Percentiles rank a stretch among this genome's conserved stretches.
Evolutionary conservation across 1,284 basidiomycete species (phyloP).

Genomic region (Ceratobasidium theobromae): DNA sequence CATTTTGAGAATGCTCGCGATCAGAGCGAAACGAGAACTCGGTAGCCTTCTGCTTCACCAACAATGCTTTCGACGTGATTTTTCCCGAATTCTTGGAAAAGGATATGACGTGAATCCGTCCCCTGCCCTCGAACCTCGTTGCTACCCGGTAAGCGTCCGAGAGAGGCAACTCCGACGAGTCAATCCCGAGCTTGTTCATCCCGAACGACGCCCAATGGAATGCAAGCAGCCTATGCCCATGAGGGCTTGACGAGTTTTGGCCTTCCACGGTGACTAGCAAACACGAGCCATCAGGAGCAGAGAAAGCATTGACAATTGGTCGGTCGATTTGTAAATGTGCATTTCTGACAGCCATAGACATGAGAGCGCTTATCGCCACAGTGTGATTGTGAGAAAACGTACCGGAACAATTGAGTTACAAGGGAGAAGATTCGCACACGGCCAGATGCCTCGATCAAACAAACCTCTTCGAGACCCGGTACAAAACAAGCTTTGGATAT

Average conservation of each 20-base stretch:
- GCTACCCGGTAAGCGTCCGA: slow-evolving; percentile 41
- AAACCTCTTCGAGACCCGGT: slow-evolving; percentile 33
- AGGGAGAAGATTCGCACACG: slow-evolving; percentile 34
- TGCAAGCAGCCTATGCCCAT: slow-evolving; percentile 40
- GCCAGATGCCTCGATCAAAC: slow-evolving; percentile 33
- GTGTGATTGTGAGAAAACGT: neutral
- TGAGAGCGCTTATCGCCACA: neutral
- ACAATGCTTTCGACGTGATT: slow-evolving; percentile 49
- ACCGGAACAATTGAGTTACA: slow-evolving; percentile 35
- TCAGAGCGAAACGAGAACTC: slow-evolving; percentile 52
- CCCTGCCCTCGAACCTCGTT: slow-evolving; percentile 51
- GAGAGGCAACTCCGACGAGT: slow-evolving; percentile 38
- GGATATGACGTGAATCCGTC: slow-evolving; percentile 48
- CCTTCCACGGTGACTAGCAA: neutral
- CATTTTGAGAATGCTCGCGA: neutral
- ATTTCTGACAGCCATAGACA: neutral
- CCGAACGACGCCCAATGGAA: slow-evolving; percentile 62
- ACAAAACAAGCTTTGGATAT: slow-evolving; percentile 31
- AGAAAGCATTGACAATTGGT: slow-evolving; percentile 9
- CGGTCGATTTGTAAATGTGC: neutral
- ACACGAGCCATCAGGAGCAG: slow-evolving; percentile 30
- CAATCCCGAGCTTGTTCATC: slow-evolving; percentile 48
- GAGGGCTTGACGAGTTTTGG: neutral
- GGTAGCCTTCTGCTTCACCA: slow-evolving; percentile 56
- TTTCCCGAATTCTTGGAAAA: slow-evolving; percentile 43